Base-by-base conservation (phyloP, 2,329 filamentous ascomycete species). In the Coniochaeta sp. region DNA sequence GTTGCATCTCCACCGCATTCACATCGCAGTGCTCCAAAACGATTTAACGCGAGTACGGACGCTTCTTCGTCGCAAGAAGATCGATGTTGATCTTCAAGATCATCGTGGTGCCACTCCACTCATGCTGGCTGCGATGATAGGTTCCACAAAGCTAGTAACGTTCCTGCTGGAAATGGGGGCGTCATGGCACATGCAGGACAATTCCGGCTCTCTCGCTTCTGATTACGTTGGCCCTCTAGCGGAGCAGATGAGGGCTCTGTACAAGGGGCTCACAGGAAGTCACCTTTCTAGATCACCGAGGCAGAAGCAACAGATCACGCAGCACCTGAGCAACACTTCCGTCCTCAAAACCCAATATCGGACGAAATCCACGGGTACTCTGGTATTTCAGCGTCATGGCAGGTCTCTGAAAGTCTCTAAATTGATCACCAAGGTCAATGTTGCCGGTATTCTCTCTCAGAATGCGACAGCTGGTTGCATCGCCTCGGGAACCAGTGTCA, bases 401-500 rank as follows among this genome's bases (percentile, higher is more conserved):
- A 22, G 2, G 1, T 36, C 31, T 3, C 11, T 57, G 2, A 22
- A 31, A 5, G n/a, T 57, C 31, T 38, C 6, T 4, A 57, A 57
- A 17, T 12, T 57, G 17, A 38, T 57, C 9, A 31, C 12, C 6
- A 57, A 57, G n/a, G 34, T 57, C 17, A 36, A 38, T 6, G 1
- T 57, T 22, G 31, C 54, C 24, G 12, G 19, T n/a, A n/a, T n/a
- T n/a, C 3, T 5, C 54, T 2, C 9, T 57, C 28, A 11, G 4
- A 12, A 57, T 36, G 9, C 62, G 1, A 67, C 65, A 0, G 31
- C 47, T 0, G 65, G 63, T 0, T 64, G 65, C 19, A 65, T 68
- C 24, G 38, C 56, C 1, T 59, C 62, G 0, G 58, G 50, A 1
- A 28, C 9, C 0, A 26, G 54, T 1, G 11, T 59, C 0, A 44